Evolutionary conservation across 352 stramenopile species (phyloP).

Genomic region (Pythium biforme): DNA sequence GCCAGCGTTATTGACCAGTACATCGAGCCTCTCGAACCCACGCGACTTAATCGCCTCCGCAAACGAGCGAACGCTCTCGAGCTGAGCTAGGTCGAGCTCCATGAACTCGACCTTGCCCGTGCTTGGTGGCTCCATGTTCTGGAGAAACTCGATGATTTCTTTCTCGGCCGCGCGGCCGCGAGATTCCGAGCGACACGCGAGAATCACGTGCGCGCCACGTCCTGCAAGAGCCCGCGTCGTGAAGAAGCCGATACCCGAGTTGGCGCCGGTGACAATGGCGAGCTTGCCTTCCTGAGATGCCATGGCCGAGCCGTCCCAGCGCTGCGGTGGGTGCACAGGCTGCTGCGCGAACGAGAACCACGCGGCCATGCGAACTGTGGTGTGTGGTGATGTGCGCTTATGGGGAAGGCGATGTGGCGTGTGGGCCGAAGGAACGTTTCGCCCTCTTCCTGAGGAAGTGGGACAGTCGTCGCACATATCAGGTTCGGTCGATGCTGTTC

Average conservation of each 20-base stretch:
- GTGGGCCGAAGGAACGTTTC: no score
- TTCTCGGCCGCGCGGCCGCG: constrained; percentile 11
- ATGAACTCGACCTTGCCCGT: constrained; percentile 34
- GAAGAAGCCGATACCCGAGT: constrained; percentile 63
- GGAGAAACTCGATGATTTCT: neutral
- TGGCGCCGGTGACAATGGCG: constrained; percentile 61
- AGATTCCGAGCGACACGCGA: constrained; percentile 46
- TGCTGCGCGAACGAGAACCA: constrained; percentile 7
- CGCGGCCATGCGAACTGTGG: neutral
- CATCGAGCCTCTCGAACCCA: constrained; percentile 41
- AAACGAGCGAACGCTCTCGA: constrained; percentile 44
- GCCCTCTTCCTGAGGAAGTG: no score
- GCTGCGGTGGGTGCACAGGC: neutral
- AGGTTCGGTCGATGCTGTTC: no score
- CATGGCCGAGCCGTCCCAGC: constrained; percentile 18
- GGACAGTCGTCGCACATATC: no score
- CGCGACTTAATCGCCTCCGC: constrained; percentile 30
- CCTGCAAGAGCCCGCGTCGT: constrained; percentile 41
- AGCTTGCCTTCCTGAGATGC: constrained; percentile 34
- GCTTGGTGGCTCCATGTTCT: neutral
- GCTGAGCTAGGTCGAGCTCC: constrained; percentile 39
- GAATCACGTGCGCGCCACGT: constrained; percentile 48
- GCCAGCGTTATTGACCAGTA: constrained; percentile 77
- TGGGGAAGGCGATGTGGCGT: no score
- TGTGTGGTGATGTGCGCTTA: no score